phyloP scores from a whole-genome alignment of 2,329 filamentous ascomycete genomes.

The Colletotrichum trifolii region DNA sequence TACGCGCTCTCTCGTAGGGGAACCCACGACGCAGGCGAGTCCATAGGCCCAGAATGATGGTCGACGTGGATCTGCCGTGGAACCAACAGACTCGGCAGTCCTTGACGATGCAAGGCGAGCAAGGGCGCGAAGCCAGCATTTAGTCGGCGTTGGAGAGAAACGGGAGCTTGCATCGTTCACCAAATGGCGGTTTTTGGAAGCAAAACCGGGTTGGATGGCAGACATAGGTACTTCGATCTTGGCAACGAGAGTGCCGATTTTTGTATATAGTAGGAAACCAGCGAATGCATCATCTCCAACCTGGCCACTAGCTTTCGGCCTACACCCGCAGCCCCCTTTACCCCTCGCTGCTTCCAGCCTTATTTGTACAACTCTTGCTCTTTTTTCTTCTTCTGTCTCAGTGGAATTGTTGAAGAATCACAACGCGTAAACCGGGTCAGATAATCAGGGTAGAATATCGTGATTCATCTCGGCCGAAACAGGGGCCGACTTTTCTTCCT shows the following conservation, averaged over 20 bases:
- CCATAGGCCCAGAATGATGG: background rate
- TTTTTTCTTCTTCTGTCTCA: too few relatives aligned
- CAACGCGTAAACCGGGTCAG: too few relatives aligned
- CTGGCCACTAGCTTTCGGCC: background rate
- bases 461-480: conserved; percentile 25
- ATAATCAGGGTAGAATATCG: too few relatives aligned
- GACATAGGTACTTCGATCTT: background rate
- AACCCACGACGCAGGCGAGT: background rate
- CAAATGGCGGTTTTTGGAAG: too few relatives aligned
- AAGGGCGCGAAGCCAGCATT: conserved; percentile 23
- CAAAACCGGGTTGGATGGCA: conserved; percentile 20
- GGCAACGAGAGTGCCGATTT: conserved; percentile 11
- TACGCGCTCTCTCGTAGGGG: conserved; percentile 65
- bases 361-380: too few relatives aligned
- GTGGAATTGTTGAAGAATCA: too few relatives aligned
- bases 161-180: conserved; percentile 6
- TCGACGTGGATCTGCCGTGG: too few relatives aligned
- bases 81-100: too few relatives aligned
- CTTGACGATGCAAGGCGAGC: too few relatives aligned
- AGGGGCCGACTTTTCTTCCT: conserved; percentile 17
- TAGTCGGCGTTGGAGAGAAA: conserved; percentile 34
- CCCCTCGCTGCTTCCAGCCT: background rate
- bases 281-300: conserved; percentile 15
- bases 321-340: background rate
- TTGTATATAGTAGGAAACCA: conserved; percentile 31